Percentiles rank a stretch among this genome's conserved stretches.
phyloP scores from a whole-genome alignment of 2,329 filamentous ascomycete genomes.

The Botrytis fragariae region DNA sequence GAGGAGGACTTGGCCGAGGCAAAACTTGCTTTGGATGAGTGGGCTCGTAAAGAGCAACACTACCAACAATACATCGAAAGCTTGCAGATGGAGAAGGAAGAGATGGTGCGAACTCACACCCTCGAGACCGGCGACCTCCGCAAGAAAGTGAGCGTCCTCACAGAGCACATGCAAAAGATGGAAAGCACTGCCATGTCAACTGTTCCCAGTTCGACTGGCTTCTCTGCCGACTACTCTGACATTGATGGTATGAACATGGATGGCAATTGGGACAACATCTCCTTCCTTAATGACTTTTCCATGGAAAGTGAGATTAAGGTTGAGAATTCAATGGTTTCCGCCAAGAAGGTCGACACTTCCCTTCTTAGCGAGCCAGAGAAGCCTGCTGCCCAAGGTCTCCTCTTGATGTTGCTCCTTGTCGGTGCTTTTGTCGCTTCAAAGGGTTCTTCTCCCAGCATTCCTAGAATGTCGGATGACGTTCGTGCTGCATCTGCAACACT shows the following conservation, averaged over 20 bases:
- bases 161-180: constrained; percentile 67
- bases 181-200: constrained; percentile 58
- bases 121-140: constrained; percentile 87
- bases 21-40: constrained; percentile 67
- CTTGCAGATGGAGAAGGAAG: constrained; percentile 83
- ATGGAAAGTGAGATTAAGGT: constrained; percentile 62
- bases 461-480: constrained; percentile 76
- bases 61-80: constrained; percentile 72
- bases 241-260: constrained; percentile 85
- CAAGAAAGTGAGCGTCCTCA: constrained; percentile 85
- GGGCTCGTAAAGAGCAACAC: constrained; percentile 70
- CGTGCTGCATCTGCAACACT: constrained; percentile 74
- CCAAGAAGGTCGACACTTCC: constrained; percentile 52
- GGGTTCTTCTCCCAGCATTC: constrained; percentile 68
- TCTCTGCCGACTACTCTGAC: constrained; percentile 70
- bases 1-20: constrained; percentile 73
- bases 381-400: constrained; percentile 71
- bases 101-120: constrained; percentile 84
- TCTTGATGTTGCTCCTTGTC: constrained; percentile 94
- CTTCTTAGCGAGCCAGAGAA: constrained; percentile 55
- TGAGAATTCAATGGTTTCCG: constrained; percentile 50
- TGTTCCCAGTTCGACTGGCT: constrained; percentile 58
- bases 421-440: constrained; percentile 95
- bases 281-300: constrained; percentile 70
- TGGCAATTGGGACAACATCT: constrained; percentile 77